phyloP scores from a whole-genome alignment of 139 green algal species.

The Ostreobium quekettii region DNA sequence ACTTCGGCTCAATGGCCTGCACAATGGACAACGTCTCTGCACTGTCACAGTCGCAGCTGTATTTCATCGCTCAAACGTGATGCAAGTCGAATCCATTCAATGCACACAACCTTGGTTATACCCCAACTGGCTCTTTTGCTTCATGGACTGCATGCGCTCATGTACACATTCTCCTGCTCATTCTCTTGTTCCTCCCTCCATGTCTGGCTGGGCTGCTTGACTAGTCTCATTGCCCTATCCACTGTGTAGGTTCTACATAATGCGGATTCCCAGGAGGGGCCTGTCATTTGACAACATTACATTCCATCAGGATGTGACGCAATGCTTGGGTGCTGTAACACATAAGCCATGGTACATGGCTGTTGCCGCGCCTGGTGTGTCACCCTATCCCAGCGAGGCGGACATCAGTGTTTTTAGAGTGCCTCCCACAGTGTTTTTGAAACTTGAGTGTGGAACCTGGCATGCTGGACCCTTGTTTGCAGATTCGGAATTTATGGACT shows the following conservation, averaged over 20 bases:
- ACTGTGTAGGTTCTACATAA: slow-evolving; percentile 85
- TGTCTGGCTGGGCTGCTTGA: neutral
- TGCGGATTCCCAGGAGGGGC: slow-evolving; percentile 59
- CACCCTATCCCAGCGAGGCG: neutral
- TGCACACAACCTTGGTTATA: too few species aligned
- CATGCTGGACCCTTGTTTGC: slow-evolving; percentile 60
- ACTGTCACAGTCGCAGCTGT: too few species aligned
- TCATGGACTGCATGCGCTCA: too few species aligned
- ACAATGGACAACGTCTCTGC: too few species aligned
- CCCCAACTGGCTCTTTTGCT: too few species aligned
- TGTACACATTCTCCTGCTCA: too few species aligned
- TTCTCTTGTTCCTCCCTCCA: too few species aligned
- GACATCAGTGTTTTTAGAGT: neutral
- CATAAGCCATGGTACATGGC: neutral
- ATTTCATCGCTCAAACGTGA: too few species aligned
- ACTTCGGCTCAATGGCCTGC: too few species aligned
- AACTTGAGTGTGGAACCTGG: neutral
- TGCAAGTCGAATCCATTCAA: too few species aligned
- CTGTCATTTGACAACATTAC: slow-evolving; percentile 80
- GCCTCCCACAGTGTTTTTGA: neutral
- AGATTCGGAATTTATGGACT: slow-evolving; percentile 60
- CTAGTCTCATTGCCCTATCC: neutral
- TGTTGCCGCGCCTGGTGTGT: neutral
- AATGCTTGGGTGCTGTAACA: neutral
- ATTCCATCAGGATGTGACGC: slow-evolving; percentile 52